phyloP scores from a whole-genome alignment of 306 rosid genomes.

The Trifolium dubium region DNA sequence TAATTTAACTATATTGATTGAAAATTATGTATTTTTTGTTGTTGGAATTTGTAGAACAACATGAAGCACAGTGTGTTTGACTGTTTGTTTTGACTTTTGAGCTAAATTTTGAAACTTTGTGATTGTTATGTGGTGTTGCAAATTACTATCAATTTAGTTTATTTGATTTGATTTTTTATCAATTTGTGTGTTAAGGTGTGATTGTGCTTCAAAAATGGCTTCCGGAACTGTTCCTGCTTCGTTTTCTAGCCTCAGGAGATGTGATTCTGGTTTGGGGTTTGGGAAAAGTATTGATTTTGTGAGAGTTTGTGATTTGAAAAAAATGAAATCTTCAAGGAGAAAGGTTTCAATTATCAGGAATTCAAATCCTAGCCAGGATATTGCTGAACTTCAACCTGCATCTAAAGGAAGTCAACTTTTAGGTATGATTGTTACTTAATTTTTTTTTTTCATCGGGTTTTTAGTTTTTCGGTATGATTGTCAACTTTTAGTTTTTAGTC shows the following conservation, averaged over 20 bases:
- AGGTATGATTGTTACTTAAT: conserved; percentile 53
- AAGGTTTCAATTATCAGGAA: conserved; percentile 70
- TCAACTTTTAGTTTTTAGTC: too few relatives aligned
- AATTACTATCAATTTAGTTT: conserved; percentile 25
- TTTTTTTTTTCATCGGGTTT: background rate
- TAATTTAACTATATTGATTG: background rate
- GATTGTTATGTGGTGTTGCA: conserved; percentile 36
- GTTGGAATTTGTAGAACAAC: conserved; percentile 8
- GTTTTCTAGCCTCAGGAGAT: conserved; percentile 58
- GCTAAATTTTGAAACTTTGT: background rate
- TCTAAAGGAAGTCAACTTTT: conserved; percentile 85
- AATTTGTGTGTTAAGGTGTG: conserved; percentile 47
- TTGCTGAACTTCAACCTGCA: conserved; percentile 83
- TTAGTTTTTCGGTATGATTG: background rate
- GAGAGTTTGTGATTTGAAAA: conserved; percentile 70
- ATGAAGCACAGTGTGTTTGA: background rate
- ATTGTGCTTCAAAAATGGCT: conserved; percentile 61
- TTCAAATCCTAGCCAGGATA: conserved; percentile 75
- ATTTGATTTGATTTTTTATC: conserved; percentile 20
- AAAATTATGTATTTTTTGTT: background rate
- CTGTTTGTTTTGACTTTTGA: background rate
- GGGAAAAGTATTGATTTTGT: conserved; percentile 71
- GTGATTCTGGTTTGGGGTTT: conserved; percentile 75
- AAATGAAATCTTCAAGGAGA: conserved; percentile 53
- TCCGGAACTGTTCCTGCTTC: conserved; percentile 77